phyloP scores from a whole-genome alignment of 1,284 basidiomycete genomes.

The Anthracocystis setariae region DNA sequence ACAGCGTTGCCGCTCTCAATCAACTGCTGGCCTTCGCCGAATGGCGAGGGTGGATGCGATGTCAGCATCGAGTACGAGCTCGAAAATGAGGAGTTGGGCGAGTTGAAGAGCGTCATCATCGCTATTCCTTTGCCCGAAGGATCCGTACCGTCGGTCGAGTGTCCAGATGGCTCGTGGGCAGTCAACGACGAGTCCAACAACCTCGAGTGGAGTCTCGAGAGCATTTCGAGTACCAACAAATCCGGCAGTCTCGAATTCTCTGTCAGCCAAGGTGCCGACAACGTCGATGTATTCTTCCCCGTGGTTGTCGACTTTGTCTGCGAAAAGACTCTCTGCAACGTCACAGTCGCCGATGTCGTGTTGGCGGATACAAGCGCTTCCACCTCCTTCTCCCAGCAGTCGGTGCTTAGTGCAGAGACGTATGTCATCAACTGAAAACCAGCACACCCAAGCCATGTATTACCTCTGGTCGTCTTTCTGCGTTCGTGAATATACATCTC shows the following conservation, averaged over 20 bases:
- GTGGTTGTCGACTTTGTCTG: slow-evolving; percentile 84
- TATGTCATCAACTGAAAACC: slow-evolving; percentile 52
- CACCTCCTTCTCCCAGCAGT: slow-evolving; percentile 81
- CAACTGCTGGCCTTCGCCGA: slow-evolving; percentile 94
- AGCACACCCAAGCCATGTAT: background rate
- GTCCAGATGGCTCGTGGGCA: slow-evolving; percentile 81
- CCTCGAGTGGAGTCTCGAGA: slow-evolving; percentile 83
- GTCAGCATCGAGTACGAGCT: slow-evolving; percentile 98
- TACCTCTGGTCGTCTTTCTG: background rate
- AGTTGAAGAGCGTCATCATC: slow-evolving; percentile 85
- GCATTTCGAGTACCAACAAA: slow-evolving; percentile 72
- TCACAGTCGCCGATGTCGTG: slow-evolving; percentile 71
- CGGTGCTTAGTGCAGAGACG: slow-evolving; percentile 68
- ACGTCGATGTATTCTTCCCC: slow-evolving; percentile 89
- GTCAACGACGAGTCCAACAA: slow-evolving; percentile 81
- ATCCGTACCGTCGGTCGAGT: slow-evolving; percentile 78
- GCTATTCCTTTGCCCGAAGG: slow-evolving; percentile 90
- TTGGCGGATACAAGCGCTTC: slow-evolving; percentile 74
- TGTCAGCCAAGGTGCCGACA: slow-evolving; percentile 77
- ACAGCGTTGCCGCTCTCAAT: slow-evolving; percentile 88
- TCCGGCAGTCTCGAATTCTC: slow-evolving; percentile 80
- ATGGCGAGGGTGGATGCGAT: slow-evolving; percentile 80
- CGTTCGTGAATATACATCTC: too few species aligned
- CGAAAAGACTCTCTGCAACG: slow-evolving; percentile 74
- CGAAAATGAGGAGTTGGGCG: slow-evolving; percentile 73